Evolutionary conservation across 1,139 yeast species (phyloP), one percentile per base, ranked within the genome.

Genomic region (Candida sp.): DNA sequence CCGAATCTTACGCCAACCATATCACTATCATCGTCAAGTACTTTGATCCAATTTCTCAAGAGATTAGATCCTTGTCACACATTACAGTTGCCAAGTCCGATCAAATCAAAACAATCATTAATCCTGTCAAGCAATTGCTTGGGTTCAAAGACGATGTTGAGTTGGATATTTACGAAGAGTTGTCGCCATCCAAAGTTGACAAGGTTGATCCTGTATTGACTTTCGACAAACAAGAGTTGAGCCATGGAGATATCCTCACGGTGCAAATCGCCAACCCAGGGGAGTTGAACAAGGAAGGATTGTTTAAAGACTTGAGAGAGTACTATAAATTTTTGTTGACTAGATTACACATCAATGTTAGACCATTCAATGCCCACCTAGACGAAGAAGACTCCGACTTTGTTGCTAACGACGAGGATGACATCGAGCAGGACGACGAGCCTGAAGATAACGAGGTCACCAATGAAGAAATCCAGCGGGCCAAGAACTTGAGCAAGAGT

Each of bases 161-260:
- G 3, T 61, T 88, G 25, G 75, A 72, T 7, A 66, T 86, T 28
- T 83, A 67, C 58, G 98, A 93, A 68, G 98, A 93, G 61, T 72
- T 90, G 37, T 84, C 87, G 48, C 86, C 86, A 3, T 76, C 77
- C 2, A 81, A 83, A 63, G 77, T 90, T 47, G 90, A 86, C 39
- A 64, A 65, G 3, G 59, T 84, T 7, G 75, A 81, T 43, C 63
- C 70, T 3, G 63, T 67, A 5, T 68, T 72, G 40, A 73, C 88
- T 0, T 82, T 88, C 57, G 83, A 80, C 55, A 80, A 83, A 54
- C 77, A 83, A 37, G 98, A 92, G 63, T 69, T 93, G 37, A 78
- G 80, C 17, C 85, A 81, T 57, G 98, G 98, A 57, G 98, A 92
- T 64, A 88, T 93, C 25, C 68, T 93, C 12, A 77, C 89, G 30